Conservation (phyloP, 2,329 filamentous ascomycete genomes). For the Lachnellula hyalina region DNA sequence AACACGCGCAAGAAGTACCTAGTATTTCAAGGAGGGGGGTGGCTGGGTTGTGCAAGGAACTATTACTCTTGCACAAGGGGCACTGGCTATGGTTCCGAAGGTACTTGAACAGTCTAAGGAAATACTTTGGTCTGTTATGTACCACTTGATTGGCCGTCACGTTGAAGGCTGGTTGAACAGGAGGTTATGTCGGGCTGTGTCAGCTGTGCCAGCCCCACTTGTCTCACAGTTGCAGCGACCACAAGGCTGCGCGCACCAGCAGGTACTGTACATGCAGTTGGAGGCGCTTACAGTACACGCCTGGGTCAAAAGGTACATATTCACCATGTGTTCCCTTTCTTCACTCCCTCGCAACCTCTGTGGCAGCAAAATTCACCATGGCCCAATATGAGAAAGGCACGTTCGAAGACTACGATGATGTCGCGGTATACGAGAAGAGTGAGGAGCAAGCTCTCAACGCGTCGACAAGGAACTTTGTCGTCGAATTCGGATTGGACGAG, state of each 20-base stretch:
- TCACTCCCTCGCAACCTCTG: not conserved
- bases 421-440: slow-evolving; percentile 40
- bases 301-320: not conserved
- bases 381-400: slow-evolving; percentile 5
- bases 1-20: not conserved
- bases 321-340: slow-evolving; percentile 9
- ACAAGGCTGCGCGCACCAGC: not conserved
- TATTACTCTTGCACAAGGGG: not conserved
- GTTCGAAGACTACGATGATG: slow-evolving; percentile 46
- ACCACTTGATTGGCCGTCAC: slow-evolving; percentile 5
- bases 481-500: slow-evolving; percentile 55
- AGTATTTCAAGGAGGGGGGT: no score
- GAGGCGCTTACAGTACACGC: not conserved
- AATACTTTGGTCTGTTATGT: slow-evolving; percentile 1
- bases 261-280: not conserved
- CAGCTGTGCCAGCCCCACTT: not conserved
- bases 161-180: no score
- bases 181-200: not conserved
- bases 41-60: not conserved
- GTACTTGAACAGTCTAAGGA: not conserved
- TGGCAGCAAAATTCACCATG: slow-evolving; percentile 9
- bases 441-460: slow-evolving; percentile 37
- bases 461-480: slow-evolving; percentile 52
- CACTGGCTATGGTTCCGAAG: not conserved
- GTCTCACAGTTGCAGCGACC: not conserved